These are phyloP conservation scores for maize (Zea mays) DNA, from an alignment of 176 grass and related monocot genomes.

Conservation along the genomic window Zm-B73-REFERENCE-NAM-5.0 NC_050101.1:127130501-127131000, in stretches of 20 bases:
- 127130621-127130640: conserved; percentile 83
- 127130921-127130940: conserved; percentile 12
- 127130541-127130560: conserved; percentile 88
- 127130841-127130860: conserved; percentile 37
- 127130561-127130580: conserved; percentile 85
- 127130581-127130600: conserved; percentile 70
- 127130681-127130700: conserved; percentile 83
- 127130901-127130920: conserved; percentile 77
- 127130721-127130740: conserved; percentile 89
- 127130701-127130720: conserved; percentile 76
- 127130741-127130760: conserved; percentile 82
- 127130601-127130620: conserved; percentile 78
- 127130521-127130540: conserved; percentile 72
- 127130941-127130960: background rate
- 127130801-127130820: background rate
- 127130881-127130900: conserved; percentile 95
- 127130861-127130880: conserved; percentile 98
- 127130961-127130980: background rate
- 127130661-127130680: conserved; percentile 77
- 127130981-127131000: background rate
- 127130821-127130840: conserved; percentile 25
- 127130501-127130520: conserved; percentile 80
- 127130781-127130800: background rate
- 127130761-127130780: background rate
- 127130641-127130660: conserved; percentile 85